These are phyloP conservation scores for Cercospora beticola DNA, from an alignment of 2,329 filamentous ascomycete species.

Conservation along the genomic window DNA sequence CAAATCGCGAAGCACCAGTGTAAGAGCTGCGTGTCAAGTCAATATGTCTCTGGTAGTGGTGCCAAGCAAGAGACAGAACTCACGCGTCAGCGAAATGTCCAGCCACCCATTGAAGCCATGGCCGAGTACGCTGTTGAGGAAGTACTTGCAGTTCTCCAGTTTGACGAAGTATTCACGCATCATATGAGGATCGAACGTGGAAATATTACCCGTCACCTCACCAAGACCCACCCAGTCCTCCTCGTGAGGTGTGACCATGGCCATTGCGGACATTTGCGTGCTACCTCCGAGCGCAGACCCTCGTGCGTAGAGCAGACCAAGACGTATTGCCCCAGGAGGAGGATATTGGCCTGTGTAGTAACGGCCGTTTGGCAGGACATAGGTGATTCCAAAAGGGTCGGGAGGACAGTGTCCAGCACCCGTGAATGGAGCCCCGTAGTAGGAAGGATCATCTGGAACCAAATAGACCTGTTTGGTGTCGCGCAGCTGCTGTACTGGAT, in stretches of 20 bases:
- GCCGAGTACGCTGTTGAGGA: conserved; percentile 45
- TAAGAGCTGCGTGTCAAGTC: no score
- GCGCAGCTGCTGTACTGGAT: conserved; percentile 4
- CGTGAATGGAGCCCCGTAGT: conserved; percentile 2
- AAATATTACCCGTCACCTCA: conserved; percentile 57
- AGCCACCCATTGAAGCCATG: conserved; percentile 55
- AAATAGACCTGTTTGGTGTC: conserved; percentile 13
- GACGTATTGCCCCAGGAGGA: conserved; percentile 5
- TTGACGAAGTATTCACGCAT: conserved; percentile 58
- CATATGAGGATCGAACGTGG: conserved; percentile 53
- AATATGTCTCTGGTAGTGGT: no score
- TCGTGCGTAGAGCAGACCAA: conserved; percentile 54
- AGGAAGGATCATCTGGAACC: conserved; percentile 8
- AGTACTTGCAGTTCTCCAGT: conserved; percentile 47
- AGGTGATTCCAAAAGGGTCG: conserved; percentile 32
- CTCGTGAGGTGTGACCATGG: conserved; percentile 57
- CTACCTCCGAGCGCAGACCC: conserved; percentile 58
- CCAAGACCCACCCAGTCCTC: conserved; percentile 61
- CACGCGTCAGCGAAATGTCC: conserved; percentile 38
- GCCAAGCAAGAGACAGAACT: no score
- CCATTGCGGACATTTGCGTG: conserved; percentile 60
- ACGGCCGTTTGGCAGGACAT: conserved; percentile 46
- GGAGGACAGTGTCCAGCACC: conserved; percentile 6
- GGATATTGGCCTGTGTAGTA: conserved; percentile 54
- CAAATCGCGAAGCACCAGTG: no score